Conservation (phyloP, 1,284 basidiomycete species). For the Kwoniella shivajii region DNA sequence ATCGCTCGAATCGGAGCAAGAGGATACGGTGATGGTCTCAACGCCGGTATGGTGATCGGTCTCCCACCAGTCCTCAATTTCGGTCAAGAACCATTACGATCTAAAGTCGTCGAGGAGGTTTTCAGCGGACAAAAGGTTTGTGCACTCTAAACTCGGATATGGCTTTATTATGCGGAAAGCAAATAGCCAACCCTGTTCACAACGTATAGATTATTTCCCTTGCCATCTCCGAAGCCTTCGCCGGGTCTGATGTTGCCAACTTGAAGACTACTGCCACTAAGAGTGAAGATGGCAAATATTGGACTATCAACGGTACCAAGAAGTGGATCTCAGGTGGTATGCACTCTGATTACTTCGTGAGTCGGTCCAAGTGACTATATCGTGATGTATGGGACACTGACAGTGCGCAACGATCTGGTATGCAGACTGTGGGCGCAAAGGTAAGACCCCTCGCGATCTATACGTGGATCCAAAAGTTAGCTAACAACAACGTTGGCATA, state of each 20-base stretch:
- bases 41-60: slow-evolving; percentile 70
- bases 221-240: slow-evolving; percentile 87
- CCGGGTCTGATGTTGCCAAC: slow-evolving; percentile 85
- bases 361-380: slow-evolving; percentile 7
- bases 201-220: slow-evolving; percentile 64
- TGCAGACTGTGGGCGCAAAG: slow-evolving; percentile 42
- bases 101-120: slow-evolving; percentile 74
- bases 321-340: slow-evolving; percentile 89
- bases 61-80: slow-evolving; percentile 66
- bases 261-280: slow-evolving; percentile 79
- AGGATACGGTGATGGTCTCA: slow-evolving; percentile 76
- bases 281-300: slow-evolving; percentile 72
- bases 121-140: slow-evolving; percentile 62
- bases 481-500: slow-evolving; percentile 18
- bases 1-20: slow-evolving; percentile 74
- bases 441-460: slow-evolving; percentile 35
- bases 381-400: neutral
- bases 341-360: slow-evolving; percentile 53
- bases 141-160: neutral
- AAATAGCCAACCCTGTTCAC: too few species aligned
- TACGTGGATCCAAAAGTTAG: neutral
- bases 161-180: too few species aligned
- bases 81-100: slow-evolving; percentile 61
- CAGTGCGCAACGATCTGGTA: neutral
- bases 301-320: slow-evolving; percentile 86